These are phyloP conservation scores for Saussurea involucrata DNA, from an alignment of 129 eudicot genomes.

Conservation along the genomic window DNA sequence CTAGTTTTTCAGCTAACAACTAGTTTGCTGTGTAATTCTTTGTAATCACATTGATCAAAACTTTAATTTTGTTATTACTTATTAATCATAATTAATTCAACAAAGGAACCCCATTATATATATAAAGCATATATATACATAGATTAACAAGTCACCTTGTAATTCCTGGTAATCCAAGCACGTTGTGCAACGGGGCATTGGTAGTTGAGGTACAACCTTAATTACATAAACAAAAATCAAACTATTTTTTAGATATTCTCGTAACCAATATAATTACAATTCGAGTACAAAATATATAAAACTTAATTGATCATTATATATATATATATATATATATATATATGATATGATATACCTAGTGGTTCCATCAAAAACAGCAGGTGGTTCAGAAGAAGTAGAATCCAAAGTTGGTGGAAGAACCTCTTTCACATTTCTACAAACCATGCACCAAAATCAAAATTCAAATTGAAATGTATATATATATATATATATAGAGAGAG, in stretches of 20 bases:
- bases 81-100: too few species aligned
- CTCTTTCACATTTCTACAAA: conserved; percentile 35
- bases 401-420: conserved; percentile 53
- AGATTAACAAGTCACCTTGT: conserved; percentile 43
- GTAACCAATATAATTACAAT: not conserved
- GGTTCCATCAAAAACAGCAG: conserved; percentile 70
- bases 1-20: not conserved
- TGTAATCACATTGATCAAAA: too few species aligned
- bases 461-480: not conserved
- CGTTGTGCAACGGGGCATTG: conserved; percentile 75
- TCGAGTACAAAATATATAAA: not conserved
- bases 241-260: not conserved
- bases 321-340: not conserved
- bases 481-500: not conserved
- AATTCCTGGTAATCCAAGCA: conserved; percentile 83
- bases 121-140: not conserved
- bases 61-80: too few species aligned
- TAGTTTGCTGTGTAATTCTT: too few species aligned
- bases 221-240: not conserved
- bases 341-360: conserved; percentile 33
- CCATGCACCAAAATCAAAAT: not conserved
- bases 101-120: too few species aligned
- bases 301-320: not conserved
- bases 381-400: conserved; percentile 76
- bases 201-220: conserved; percentile 64